Base-by-base conservation (phyloP, 2,329 filamentous ascomycete species). In the Hypomyces perniciosus region DNA sequence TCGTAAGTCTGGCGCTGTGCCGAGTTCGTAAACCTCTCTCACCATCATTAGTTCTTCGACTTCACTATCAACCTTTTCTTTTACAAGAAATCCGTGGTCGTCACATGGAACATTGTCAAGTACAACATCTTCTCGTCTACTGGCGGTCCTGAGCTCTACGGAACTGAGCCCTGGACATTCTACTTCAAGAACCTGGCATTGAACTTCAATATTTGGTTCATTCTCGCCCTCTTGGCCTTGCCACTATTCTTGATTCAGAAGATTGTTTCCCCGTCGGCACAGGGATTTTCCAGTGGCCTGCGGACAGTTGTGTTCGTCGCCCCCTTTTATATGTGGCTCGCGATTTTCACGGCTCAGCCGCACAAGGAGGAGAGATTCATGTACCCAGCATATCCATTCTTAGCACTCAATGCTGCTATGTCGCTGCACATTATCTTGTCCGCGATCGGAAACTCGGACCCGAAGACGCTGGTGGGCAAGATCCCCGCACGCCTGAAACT, bases 341-440 rank as follows among this genome's bases (percentile, higher is more conserved):
- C 72, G 4, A 93, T 97, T 55, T 97, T 99, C 71, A 92, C 88
- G 0, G 66, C 86, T 7, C 93, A 99, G 65, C 89, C 93, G 12
- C 93, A 99, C 72, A 99, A 99, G 64, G 93, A 99, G 67, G 93
- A 99, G 70, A 80, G 93, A 6, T 99, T 99, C 73, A 97, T 99
- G 91, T 99, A 96, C 62, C 93, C 93, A 0, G 88, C 83, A 2
- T 99, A 99, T 62, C 93, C 93, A 1, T 90, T 92, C 56, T 76
- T 99, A 35, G 86, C 88, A 0, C 76, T 99, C 34, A 96, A 96
- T 62, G 91, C 91, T 3, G 88, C 92, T 7, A 79, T 96, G 48
- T 81, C 88, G 4, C 73, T 95, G 34, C 90, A 97, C 66, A 86
- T 95, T 52, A 63, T 95, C 2, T 76, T 97, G 12, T 77, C 83